These are phyloP conservation scores for Calcarisporium arbuscula DNA, from an alignment of 2,329 filamentous ascomycete genomes.

Conservation along the genomic window DNA sequence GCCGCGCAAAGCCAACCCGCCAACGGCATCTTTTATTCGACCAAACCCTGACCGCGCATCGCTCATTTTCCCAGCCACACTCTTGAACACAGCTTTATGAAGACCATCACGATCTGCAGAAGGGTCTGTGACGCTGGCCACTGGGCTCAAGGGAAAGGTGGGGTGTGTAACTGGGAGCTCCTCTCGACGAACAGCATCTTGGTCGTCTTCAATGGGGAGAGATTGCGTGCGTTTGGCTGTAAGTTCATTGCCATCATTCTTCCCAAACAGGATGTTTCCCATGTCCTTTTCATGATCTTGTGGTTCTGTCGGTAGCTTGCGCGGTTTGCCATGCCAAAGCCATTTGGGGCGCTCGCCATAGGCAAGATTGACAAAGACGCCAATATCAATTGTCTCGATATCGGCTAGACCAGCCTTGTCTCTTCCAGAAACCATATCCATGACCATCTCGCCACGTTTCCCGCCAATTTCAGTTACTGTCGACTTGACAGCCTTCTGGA, in stretches of 20 bases:
- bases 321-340: constrained; percentile 88
- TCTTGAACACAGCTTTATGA: constrained; percentile 67
- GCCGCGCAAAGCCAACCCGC: constrained; percentile 48
- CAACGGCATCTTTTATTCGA: constrained; percentile 80
- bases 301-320: constrained; percentile 51
- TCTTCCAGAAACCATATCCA: constrained; percentile 83
- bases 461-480: constrained; percentile 91
- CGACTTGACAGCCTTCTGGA: constrained; percentile 90
- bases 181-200: constrained; percentile 37
- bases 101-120: constrained; percentile 50
- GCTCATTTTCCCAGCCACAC: constrained; percentile 69
- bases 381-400: constrained; percentile 85
- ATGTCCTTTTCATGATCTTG: constrained; percentile 42
- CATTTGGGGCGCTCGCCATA: constrained; percentile 83
- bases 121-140: constrained; percentile 40
- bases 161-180: constrained; percentile 38
- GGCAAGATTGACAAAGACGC: constrained; percentile 70
- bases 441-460: constrained; percentile 88
- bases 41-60: constrained; percentile 79
- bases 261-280: constrained; percentile 44
- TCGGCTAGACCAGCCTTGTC: constrained; percentile 89
- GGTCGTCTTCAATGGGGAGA: constrained; percentile 46
- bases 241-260: constrained; percentile 38
- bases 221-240: constrained; percentile 45
- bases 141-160: constrained; percentile 36